Percentiles rank a stretch among this genome's conserved stretches.
Conservation (phyloP, 2,329 filamentous ascomycete genomes). For the Sclerotinia nivalis region DNA sequence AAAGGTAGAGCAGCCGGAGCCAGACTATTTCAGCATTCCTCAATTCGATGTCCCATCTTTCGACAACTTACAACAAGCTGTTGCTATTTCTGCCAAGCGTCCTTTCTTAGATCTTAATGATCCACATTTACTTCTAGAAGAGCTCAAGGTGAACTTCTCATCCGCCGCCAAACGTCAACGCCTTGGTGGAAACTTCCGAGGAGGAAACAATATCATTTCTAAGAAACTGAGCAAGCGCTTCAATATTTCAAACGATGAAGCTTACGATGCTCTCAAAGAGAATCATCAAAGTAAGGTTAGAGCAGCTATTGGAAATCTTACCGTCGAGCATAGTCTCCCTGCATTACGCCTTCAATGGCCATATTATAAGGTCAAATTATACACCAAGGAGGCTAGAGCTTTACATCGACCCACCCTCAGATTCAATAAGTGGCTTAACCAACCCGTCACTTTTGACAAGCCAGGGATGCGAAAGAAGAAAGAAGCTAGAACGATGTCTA, state of each 20-base stretch:
- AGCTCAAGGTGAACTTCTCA: constrained; percentile 62
- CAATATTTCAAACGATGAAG: constrained; percentile 94
- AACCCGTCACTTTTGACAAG: constrained; percentile 71
- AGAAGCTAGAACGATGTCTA: constrained; percentile 75
- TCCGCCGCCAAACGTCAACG: constrained; percentile 58
- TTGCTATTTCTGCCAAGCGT: constrained; percentile 71
- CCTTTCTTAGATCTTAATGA: constrained; percentile 87
- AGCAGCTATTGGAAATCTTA: constrained; percentile 84
- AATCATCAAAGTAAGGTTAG: constrained; percentile 96
- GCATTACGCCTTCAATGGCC: constrained; percentile 91
- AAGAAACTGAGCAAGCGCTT: constrained; percentile 79
- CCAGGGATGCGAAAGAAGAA: constrained; percentile 77
- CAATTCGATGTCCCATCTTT: constrained; percentile 68
- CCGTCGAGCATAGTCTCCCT: constrained; percentile 92
- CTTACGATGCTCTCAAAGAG: constrained; percentile 93
- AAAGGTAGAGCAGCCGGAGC: constrained; percentile 53
- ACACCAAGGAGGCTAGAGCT: constrained; percentile 69
- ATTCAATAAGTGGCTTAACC: constrained; percentile 66
- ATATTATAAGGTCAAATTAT: constrained; percentile 87
- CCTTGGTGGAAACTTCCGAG: constrained; percentile 55
- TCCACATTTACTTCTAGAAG: constrained; percentile 80
- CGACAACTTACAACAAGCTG: constrained; percentile 76
- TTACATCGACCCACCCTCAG: constrained; percentile 81
- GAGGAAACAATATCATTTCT: constrained; percentile 67
- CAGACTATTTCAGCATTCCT: constrained; percentile 59